Percentiles rank a stretch among this genome's conserved stretches.
phyloP scores from a whole-genome alignment of 139 green algal genomes.

The Chlorella sorokiniana region DNA sequence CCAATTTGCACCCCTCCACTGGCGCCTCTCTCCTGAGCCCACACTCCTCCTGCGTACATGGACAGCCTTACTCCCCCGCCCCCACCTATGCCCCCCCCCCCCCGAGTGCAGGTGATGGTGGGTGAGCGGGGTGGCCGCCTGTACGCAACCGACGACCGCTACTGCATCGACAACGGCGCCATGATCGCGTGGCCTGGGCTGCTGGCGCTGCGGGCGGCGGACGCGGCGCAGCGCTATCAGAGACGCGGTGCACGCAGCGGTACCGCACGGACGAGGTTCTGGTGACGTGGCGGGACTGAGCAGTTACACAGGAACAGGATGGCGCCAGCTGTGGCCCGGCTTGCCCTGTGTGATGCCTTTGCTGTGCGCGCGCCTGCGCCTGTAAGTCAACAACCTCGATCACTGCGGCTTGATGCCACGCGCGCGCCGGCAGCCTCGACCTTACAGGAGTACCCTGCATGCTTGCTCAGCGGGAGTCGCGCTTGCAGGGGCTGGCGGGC shows the following conservation, averaged over 20 bases:
- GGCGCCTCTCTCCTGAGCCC: too few relatives aligned
- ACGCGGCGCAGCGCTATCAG: conserved; percentile 51
- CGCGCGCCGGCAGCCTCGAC: too few relatives aligned
- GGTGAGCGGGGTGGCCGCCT: conserved; percentile 72
- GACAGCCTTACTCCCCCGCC: not conserved
- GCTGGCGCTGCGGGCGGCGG: conserved; percentile 65
- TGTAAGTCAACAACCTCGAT: too few relatives aligned
- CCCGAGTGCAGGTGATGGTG: conserved; percentile 46
- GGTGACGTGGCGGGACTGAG: conserved; percentile 72
- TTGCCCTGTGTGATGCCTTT: too few relatives aligned
- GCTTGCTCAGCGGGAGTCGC: too few relatives aligned
- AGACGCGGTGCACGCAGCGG: conserved; percentile 83
- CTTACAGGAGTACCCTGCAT: too few relatives aligned
- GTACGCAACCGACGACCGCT: conserved; percentile 78
- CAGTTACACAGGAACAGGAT: not conserved
- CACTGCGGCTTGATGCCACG: too few relatives aligned
- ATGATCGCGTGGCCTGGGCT: conserved; percentile 95
- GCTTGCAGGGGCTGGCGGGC: too few relatives aligned
- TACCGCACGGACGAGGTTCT: conserved; percentile 88
- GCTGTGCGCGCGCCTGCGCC: too few relatives aligned
- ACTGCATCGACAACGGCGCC: conserved; percentile 95
- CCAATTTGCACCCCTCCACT: too few relatives aligned
- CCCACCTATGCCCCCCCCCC: not conserved
- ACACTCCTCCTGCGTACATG: not conserved
- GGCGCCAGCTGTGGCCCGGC: not conserved